Conservation (phyloP, 1,284 basidiomycete species). For the Filobasidium uniguttulatum region DNA sequence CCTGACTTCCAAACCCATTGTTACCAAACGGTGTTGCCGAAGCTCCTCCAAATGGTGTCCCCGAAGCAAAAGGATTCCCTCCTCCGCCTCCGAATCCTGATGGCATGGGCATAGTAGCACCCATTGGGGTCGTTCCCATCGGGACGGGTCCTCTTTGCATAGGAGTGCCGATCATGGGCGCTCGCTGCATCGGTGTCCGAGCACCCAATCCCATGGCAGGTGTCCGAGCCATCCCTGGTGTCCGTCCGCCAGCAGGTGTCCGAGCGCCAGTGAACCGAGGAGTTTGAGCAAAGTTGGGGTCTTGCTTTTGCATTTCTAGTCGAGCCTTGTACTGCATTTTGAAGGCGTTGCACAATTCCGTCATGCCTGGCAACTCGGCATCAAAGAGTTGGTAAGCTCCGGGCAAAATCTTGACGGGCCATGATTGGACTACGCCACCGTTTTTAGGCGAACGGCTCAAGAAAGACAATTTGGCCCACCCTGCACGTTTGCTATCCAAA, state of each 20-base stretch:
- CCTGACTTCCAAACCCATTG: too few species aligned
- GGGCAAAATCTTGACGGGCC: slow-evolving; percentile 79
- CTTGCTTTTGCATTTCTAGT: slow-evolving; percentile 33
- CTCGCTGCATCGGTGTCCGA: background rate
- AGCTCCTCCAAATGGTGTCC: background rate
- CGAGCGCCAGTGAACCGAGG: background rate
- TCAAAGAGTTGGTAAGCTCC: slow-evolving; percentile 82
- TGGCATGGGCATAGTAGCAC: too few species aligned
- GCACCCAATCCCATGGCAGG: background rate
- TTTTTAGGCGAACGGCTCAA: slow-evolving; percentile 65
- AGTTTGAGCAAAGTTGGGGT: slow-evolving; percentile 47
- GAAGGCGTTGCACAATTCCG: slow-evolving; percentile 88
- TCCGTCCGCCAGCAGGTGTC: background rate
- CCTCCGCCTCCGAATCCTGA: too few species aligned
- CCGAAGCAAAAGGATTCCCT: too few species aligned
- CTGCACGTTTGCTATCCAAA: slow-evolving; percentile 75
- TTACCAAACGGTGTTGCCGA: background rate
- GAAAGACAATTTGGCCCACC: slow-evolving; percentile 89
- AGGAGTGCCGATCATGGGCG: too few species aligned
- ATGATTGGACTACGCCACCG: slow-evolving; percentile 53
- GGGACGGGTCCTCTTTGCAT: too few species aligned
- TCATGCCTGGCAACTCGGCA: slow-evolving; percentile 72
- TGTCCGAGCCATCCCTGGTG: background rate
- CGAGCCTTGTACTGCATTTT: slow-evolving; percentile 55
- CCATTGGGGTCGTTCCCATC: too few species aligned